Base-by-base conservation (phyloP, 805 yeast genomes). In the Starmerella khaoyaiensis region DNA sequence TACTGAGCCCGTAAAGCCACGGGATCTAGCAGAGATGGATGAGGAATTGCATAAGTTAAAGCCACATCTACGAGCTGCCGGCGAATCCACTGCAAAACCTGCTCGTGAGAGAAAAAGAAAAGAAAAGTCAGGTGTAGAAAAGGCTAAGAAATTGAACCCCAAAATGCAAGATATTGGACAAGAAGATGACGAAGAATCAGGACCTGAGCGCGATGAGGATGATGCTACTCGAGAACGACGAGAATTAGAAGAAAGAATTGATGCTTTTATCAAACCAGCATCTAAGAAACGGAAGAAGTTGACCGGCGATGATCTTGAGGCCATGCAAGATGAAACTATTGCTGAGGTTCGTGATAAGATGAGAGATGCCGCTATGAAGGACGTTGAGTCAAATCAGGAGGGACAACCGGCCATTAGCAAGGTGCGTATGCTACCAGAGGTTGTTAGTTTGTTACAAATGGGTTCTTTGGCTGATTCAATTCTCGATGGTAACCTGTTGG, bases 231-330 rank as follows among this genome's bases (percentile, higher is more conserved):
- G 76, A 39, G 74, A 69, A 54, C 74, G 93, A 53, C 70, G 83
- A 46, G 74, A 72, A 45, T 67, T 90, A 45, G 97, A 90, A 58
- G 87, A 74, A 41, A 72, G 68, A 49, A 70, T 90, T 62, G 90
- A 79, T 46, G 72, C 74, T 28, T 77, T 93, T 1, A 60, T 87
- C 44, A 81, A 80, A 57, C 69, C 77, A 16, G 67, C 69, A 15
- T 68, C 69, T 45, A 51, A 49, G 40, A 41, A 39, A 9, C 74
- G 79, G 50, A 72, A 69, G 52, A 67, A 68, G 57, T 73, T 79
- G 33, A 87, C 80, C 51, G 97, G 90, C 50, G 94, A 83, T 54
- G 98, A 90, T 61, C 63, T 90, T 47, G 97, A 93, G 56, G 77
- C 83, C 53, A 79, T 82, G 77, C 93, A 86, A 56, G 99, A 90